Conservation (phyloP, 2,329 filamentous ascomycete genomes). For the Graphiopsis chlorocephala region DNA sequence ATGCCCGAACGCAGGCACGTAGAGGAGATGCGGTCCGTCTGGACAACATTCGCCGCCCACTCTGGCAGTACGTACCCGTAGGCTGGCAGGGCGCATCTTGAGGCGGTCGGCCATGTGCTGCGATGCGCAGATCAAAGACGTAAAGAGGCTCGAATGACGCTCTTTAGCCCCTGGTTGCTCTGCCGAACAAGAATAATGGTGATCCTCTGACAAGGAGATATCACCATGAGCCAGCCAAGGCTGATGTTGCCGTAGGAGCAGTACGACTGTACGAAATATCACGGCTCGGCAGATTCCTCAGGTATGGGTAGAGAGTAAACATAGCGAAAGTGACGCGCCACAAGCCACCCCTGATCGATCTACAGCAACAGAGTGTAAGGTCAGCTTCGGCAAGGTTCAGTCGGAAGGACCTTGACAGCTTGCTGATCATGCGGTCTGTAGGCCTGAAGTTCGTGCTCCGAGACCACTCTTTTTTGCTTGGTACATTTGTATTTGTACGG, state of each 20-base stretch:
- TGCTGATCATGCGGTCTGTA: constrained; percentile 2
- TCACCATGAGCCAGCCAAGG: constrained; percentile 4
- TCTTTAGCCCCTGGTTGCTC: neutral
- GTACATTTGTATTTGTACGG: neutral
- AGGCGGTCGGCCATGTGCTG: neutral
- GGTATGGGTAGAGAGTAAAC: neutral
- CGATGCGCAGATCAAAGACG: neutral
- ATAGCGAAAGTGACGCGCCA: neutral
- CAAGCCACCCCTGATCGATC: neutral
- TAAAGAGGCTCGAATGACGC: neutral
- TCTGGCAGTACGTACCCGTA: neutral
- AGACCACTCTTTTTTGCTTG: neutral
- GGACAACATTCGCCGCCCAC: neutral
- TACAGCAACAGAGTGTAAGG: neutral
- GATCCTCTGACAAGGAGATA: neutral
- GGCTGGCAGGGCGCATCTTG: neutral
- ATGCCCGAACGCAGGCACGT: constrained; percentile 10
- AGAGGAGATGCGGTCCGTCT: constrained; percentile 12
- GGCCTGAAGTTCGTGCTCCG: neutral
- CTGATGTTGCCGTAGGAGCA: neutral
- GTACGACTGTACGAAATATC: neutral
- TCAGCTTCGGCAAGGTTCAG: constrained; percentile 1
- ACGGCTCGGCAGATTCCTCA: constrained; percentile 8
- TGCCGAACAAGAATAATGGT: neutral
- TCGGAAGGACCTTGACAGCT: constrained; percentile 5